Conservation (phyloP, 2,329 filamentous ascomycete genomes). For the Aureobasidium sp. region DNA sequence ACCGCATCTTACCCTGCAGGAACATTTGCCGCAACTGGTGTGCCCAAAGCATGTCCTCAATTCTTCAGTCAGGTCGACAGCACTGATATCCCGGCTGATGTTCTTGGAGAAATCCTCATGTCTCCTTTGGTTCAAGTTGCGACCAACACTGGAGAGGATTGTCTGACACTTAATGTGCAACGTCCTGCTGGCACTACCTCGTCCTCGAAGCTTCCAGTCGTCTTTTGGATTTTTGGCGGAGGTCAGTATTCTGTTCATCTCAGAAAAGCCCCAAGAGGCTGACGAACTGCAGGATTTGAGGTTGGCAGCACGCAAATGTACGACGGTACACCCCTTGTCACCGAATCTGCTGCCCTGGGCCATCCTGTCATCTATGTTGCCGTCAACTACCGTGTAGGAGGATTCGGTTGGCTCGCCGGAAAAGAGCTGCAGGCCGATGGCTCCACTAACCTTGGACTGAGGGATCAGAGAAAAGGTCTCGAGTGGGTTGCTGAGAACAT, state of each 20-base stretch:
- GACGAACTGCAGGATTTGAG: slow-evolving; percentile 27
- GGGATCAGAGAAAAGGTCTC: slow-evolving; percentile 27
- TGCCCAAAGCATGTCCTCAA: slow-evolving; percentile 62
- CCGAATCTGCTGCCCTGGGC: slow-evolving; percentile 39
- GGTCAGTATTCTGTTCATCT: background rate
- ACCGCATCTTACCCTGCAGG: slow-evolving; percentile 46
- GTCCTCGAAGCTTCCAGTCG: slow-evolving; percentile 37
- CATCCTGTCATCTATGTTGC: slow-evolving; percentile 68
- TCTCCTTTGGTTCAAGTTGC: slow-evolving; percentile 34
- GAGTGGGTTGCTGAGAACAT: slow-evolving; percentile 28
- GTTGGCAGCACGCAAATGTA: slow-evolving; percentile 35
- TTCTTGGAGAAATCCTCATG: slow-evolving; percentile 34
- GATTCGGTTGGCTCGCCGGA: slow-evolving; percentile 31
- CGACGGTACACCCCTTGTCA: slow-evolving; percentile 35
- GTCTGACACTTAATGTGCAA: slow-evolving; percentile 38
- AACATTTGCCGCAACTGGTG: slow-evolving; percentile 52
- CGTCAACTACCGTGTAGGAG: slow-evolving; percentile 57
- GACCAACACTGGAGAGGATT: slow-evolving; percentile 36
- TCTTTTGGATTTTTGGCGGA: slow-evolving; percentile 45
- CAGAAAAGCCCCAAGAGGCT: background rate
- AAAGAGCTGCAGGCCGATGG: slow-evolving; percentile 30
- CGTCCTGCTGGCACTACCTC: slow-evolving; percentile 33
- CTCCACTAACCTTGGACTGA: slow-evolving; percentile 30
- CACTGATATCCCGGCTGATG: slow-evolving; percentile 29
- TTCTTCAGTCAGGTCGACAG: slow-evolving; percentile 53